Conservation (phyloP, 116 monocot species). For the Trichopus zeylanicus region DNA sequence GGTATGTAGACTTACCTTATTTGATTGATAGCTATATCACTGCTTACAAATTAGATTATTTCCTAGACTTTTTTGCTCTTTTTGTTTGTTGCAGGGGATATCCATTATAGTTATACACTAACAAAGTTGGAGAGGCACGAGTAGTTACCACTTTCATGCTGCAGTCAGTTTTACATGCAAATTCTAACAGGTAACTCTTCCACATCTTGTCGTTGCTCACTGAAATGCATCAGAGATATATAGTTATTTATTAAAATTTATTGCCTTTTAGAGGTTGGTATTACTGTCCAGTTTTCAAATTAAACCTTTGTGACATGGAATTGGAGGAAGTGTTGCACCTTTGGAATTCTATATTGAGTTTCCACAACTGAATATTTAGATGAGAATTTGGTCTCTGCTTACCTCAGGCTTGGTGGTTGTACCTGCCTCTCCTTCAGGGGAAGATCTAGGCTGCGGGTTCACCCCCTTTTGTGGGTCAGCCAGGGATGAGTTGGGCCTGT, state of each 20-base stretch:
- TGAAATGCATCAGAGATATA: background rate
- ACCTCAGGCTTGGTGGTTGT: too few relatives aligned
- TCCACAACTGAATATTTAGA: background rate
- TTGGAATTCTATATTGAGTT: background rate
- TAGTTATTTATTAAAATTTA: background rate
- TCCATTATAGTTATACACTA: background rate
- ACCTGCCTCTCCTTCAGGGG: too few relatives aligned
- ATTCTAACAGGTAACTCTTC: background rate
- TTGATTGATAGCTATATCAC: background rate
- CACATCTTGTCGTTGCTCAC: background rate
- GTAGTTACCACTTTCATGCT: background rate
- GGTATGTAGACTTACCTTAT: too few relatives aligned
- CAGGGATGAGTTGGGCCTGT: too few relatives aligned
- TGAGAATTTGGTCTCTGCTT: background rate
- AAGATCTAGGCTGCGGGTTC: too few relatives aligned
- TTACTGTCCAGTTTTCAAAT: background rate
- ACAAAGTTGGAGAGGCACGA: background rate
- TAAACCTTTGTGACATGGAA: too few relatives aligned
- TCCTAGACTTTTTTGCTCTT: background rate
- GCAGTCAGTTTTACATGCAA: background rate
- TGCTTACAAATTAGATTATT: background rate
- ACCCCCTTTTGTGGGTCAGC: too few relatives aligned
- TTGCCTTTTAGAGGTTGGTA: background rate
- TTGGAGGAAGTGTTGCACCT: too few relatives aligned
- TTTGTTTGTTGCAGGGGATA: background rate